These are phyloP conservation scores for Camptophora hylomeconis DNA, from an alignment of 2,329 filamentous ascomycete genomes.

Conservation along the genomic window DNA sequence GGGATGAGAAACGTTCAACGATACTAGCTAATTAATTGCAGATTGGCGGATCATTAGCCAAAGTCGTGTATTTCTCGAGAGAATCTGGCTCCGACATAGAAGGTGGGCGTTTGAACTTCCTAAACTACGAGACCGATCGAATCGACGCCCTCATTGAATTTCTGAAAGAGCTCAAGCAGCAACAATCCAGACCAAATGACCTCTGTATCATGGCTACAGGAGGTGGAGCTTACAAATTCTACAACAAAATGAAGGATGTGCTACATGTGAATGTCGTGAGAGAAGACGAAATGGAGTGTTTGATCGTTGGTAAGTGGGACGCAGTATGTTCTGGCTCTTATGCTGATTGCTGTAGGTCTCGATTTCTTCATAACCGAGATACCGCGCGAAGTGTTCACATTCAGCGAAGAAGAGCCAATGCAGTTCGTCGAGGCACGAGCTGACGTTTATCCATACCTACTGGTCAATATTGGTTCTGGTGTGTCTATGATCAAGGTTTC, in stretches of 20 bases:
- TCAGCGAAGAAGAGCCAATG: constrained; percentile 79
- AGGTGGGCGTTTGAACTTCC: constrained; percentile 84
- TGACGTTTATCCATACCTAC: constrained; percentile 90
- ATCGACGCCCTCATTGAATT: constrained; percentile 92
- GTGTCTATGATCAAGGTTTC: constrained; percentile 97
- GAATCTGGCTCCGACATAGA: constrained; percentile 67
- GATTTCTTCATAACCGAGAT: constrained; percentile 99
- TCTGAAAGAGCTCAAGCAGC: constrained; percentile 71
- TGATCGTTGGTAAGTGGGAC: constrained; percentile 66
- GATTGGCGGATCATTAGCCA: constrained; percentile 92
- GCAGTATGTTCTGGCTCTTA: not conserved
- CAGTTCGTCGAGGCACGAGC: constrained; percentile 63
- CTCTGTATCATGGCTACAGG: constrained; percentile 92
- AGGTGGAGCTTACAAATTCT: constrained; percentile 92
- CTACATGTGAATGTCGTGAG: constrained; percentile 69
- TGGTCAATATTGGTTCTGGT: constrained; percentile 96
- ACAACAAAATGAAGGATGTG: constrained; percentile 73
- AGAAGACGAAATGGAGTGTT: constrained; percentile 97
- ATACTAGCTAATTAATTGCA: constrained; percentile 26
- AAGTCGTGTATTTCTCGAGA: constrained; percentile 93
- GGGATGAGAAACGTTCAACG: constrained; percentile 2
- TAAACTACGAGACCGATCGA: constrained; percentile 88
- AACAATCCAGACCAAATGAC: constrained; percentile 59
- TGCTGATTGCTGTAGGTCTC: constrained; percentile 45
- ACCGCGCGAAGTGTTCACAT: constrained; percentile 91